Conservation (phyloP, 1,284 basidiomycete species). For the Uromyces viciae-fabae region DNA sequence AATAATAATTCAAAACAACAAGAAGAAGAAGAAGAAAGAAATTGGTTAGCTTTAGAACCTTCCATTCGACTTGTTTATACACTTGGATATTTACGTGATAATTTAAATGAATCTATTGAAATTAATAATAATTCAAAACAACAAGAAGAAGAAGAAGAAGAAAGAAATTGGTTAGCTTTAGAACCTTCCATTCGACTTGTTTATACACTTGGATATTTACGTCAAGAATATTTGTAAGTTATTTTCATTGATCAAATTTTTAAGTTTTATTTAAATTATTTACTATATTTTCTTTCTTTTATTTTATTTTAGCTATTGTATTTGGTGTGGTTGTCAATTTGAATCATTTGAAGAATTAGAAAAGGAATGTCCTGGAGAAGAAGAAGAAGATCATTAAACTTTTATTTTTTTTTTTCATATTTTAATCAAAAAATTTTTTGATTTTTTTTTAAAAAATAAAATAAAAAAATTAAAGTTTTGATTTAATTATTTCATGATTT, state of each 20-base stretch:
- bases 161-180: conserved; percentile 26
- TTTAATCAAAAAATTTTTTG: neutral
- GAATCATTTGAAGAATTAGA: conserved; percentile 37
- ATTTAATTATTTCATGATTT: neutral
- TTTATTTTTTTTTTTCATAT: neutral
- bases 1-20: neutral
- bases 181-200: conserved; percentile 31
- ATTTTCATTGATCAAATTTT: neutral
- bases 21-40: conserved; percentile 11
- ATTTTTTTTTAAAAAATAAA: too few relatives aligned
- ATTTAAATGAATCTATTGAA: neutral
- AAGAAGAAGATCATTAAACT: conserved; percentile 44
- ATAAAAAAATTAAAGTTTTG: conserved; percentile 23
- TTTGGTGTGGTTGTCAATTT: conserved; percentile 45
- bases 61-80: conserved; percentile 15
- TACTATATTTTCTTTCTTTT: neutral
- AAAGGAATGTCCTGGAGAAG: conserved; percentile 39
- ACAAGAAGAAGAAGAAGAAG: neutral
- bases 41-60: conserved; percentile 37
- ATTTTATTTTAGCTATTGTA: conserved; percentile 23
- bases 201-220: conserved; percentile 22
- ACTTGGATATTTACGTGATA: neutral
- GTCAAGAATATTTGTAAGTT: conserved; percentile 31
- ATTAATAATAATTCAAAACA: neutral
- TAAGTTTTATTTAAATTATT: neutral